Percentiles rank a stretch among this genome's conserved stretches.
phyloP scores from a whole-genome alignment of 2,329 filamentous ascomycete species.

The Ceratocystiopsis brevicomis region DNA sequence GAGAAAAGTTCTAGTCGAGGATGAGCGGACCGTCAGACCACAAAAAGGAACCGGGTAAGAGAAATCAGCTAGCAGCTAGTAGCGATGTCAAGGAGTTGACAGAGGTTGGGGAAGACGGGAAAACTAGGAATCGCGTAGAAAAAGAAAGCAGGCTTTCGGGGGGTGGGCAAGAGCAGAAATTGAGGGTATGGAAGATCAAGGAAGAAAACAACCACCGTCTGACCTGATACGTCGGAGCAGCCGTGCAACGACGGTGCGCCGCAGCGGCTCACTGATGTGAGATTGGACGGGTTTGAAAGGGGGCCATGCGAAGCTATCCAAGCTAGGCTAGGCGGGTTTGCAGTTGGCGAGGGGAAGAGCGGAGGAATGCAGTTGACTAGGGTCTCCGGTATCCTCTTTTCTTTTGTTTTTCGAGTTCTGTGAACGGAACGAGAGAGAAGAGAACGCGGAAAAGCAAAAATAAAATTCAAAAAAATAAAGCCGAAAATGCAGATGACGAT shows the following conservation, averaged over 20 bases:
- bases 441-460: neutral
- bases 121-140: too few species aligned
- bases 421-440: neutral
- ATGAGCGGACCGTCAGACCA: too few species aligned
- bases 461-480: neutral
- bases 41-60: too few species aligned
- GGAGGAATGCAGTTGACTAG: conserved; percentile 1
- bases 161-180: too few species aligned
- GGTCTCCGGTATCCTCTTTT: neutral
- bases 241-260: too few species aligned
- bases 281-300: too few species aligned
- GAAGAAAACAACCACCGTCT: conserved; percentile 1
- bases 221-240: neutral
- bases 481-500: neutral
- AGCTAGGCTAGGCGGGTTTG: conserved; percentile 3
- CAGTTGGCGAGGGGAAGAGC: neutral
- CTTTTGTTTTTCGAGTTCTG: neutral
- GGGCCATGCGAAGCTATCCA: conserved; percentile 4
- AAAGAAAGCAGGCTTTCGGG: too few species aligned
- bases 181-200: neutral
- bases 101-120: too few species aligned
- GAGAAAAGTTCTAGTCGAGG: too few species aligned
- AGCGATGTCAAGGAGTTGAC: too few species aligned
- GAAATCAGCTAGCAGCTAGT: too few species aligned
- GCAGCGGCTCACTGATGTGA: too few species aligned